A percentile compares a stretch with the other conserved stretches of the same genome.
phyloP scores from a whole-genome alignment of 352 stramenopile species.

The Pythium phragmiticola region DNA sequence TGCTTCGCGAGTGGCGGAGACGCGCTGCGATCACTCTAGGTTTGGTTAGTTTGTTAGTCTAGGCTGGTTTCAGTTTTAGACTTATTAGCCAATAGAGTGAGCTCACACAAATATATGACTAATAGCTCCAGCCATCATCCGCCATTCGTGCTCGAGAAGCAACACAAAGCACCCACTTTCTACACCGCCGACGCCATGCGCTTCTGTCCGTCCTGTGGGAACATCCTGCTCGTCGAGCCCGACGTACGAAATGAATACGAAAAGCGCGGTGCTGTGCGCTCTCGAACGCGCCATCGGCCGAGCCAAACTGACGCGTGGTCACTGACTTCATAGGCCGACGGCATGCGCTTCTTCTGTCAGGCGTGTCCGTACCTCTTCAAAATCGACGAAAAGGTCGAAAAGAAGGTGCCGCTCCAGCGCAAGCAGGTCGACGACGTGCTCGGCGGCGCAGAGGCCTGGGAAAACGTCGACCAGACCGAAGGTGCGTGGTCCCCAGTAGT shows the following conservation, averaged over 20 bases:
- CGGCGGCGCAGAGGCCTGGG: slow-evolving; percentile 96
- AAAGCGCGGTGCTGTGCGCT: neutral
- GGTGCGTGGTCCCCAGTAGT: slow-evolving; percentile 35
- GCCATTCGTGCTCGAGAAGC: slow-evolving; percentile 3
- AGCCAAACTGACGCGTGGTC: slow-evolving; percentile 8
- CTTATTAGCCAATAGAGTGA: neutral
- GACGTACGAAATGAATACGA: slow-evolving; percentile 41
- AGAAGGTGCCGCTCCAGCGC: slow-evolving; percentile 89
- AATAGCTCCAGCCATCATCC: slow-evolving; percentile 7
- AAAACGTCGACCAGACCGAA: slow-evolving; percentile 98
- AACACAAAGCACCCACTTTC: neutral
- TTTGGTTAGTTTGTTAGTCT: neutral
- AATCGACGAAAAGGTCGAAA: slow-evolving; percentile 87
- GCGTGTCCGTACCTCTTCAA: slow-evolving; percentile 89
- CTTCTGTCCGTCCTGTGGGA: slow-evolving; percentile 90
- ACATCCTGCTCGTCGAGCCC: slow-evolving; percentile 89
- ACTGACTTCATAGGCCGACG: slow-evolving; percentile 53
- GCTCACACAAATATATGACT: neutral
- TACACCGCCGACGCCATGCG: slow-evolving; percentile 48
- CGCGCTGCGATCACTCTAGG: slow-evolving; percentile 28
- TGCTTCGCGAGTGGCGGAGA: slow-evolving; percentile 44
- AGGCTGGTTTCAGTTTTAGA: neutral
- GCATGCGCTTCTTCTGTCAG: slow-evolving; percentile 90
- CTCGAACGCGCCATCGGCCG: slow-evolving; percentile 4
- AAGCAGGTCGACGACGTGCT: slow-evolving; percentile 99